Conservation (phyloP, 345 rosid species). For the Syzygium grande region DNA sequence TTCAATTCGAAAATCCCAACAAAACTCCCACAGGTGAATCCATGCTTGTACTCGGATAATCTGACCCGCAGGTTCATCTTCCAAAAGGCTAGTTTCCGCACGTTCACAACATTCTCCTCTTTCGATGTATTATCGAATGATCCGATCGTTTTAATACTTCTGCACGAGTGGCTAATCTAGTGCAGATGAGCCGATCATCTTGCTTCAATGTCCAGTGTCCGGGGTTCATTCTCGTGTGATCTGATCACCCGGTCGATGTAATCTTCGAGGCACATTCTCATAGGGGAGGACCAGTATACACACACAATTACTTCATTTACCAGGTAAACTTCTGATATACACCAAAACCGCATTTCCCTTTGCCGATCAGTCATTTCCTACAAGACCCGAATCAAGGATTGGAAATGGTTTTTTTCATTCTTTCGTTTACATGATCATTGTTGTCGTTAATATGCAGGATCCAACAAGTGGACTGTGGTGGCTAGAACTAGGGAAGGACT, state of each 20-base stretch:
- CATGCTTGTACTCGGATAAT: slow-evolving; percentile 2
- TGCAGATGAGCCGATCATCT: neutral
- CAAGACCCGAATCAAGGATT: neutral
- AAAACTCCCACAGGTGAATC: slow-evolving; percentile 3
- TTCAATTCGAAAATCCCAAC: no score
- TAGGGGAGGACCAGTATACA: neutral
- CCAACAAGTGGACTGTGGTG: neutral
- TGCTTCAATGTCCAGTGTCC: slow-evolving; percentile 3
- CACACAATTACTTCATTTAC: neutral
- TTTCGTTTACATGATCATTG: neutral
- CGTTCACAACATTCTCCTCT: neutral
- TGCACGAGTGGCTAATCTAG: neutral
- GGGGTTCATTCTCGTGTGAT: neutral
- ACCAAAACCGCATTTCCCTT: neutral
- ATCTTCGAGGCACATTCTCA: neutral
- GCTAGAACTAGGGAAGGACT: neutral
- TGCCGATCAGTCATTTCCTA: neutral
- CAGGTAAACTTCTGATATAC: neutral
- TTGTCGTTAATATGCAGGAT: neutral
- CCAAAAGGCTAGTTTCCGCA: neutral
- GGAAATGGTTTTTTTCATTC: neutral
- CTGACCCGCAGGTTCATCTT: slow-evolving; percentile 5
- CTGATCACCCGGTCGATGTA: neutral
- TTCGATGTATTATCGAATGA: neutral
- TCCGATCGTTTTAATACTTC: neutral